A percentile compares a stretch with the other conserved stretches of the same genome.
phyloP scores from a whole-genome alignment of 441 rosid species.

The Gossypium laxum region DNA sequence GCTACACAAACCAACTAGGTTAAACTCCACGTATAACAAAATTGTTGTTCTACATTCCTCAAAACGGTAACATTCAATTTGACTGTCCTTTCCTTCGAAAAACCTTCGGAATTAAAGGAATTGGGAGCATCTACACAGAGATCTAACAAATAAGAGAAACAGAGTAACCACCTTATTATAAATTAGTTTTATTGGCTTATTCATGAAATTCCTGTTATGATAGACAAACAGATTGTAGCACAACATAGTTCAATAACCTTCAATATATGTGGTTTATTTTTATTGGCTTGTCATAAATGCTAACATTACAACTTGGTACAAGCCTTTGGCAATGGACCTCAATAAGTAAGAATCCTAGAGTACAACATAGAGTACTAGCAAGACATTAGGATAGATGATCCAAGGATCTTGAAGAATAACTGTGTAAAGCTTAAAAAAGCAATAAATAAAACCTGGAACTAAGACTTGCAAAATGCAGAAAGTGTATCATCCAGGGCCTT shows the following conservation, averaged over 20 bases:
- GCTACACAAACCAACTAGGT: too few species aligned
- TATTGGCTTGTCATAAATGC: neutral
- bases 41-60: neutral
- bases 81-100: neutral
- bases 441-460: slow-evolving; percentile 11
- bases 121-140: neutral
- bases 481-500: slow-evolving; percentile 77
- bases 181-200: neutral
- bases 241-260: too few species aligned
- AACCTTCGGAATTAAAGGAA: neutral
- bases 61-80: neutral
- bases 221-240: too few species aligned
- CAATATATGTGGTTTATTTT: neutral
- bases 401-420: neutral
- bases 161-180: neutral
- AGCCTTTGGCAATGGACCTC: neutral
- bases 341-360: neutral
- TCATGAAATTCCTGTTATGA: neutral
- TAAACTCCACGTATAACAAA: neutral
- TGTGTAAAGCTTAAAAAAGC: neutral
- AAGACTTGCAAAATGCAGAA: slow-evolving; percentile 59
- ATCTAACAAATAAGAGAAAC: neutral
- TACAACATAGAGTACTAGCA: neutral
- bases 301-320: neutral
- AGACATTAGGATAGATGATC: neutral